phyloP scores from a whole-genome alignment of 768 basidiomycete genomes.

The Leucocoprinus sp. region DNA sequence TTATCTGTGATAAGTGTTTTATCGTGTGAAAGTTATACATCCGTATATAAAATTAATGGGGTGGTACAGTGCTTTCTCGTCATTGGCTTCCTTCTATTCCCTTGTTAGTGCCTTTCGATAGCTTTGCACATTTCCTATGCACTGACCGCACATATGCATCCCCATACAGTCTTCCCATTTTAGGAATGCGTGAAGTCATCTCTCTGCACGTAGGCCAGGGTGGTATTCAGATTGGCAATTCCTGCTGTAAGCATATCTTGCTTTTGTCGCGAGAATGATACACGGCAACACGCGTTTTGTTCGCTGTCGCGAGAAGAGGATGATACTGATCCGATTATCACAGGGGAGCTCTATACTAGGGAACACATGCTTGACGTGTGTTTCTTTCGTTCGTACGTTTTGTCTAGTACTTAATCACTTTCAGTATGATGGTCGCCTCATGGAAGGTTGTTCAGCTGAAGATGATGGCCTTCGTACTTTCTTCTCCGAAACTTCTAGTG shows the following conservation, averaged over 20 bases:
- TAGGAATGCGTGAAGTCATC: conserved; percentile 89
- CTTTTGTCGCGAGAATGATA: conserved; percentile 10
- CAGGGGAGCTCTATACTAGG: conserved; percentile 98
- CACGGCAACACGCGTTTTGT: conserved; percentile 23
- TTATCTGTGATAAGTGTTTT: conserved; percentile 23
- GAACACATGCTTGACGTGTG: conserved; percentile 96
- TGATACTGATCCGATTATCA: conserved; percentile 32
- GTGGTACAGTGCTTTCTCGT: conserved; percentile 34
- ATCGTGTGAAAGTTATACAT: conserved; percentile 37
- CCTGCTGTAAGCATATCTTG: conserved; percentile 74
- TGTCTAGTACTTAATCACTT: conserved; percentile 15
- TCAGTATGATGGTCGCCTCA: conserved; percentile 91
- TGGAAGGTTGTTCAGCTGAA: conserved; percentile 63
- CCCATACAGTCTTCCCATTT: conserved; percentile 16
- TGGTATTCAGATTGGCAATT: conserved; percentile 96
- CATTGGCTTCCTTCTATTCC: conserved; percentile 27
- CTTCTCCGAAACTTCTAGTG: conserved; percentile 95
- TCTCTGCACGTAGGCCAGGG: conserved; percentile 99
- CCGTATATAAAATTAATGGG: conserved; percentile 30
- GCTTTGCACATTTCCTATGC: conserved; percentile 13
- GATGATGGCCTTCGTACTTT: conserved; percentile 98
- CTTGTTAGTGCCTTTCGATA: conserved; percentile 25
- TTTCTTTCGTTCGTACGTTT: conserved; percentile 15
- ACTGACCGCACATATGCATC: conserved; percentile 16
- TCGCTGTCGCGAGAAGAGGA: conserved; percentile 19